These are phyloP conservation scores for Sporisorium exsertum DNA, from an alignment of 1,284 basidiomycete genomes.

Conservation along the genomic window DNA sequence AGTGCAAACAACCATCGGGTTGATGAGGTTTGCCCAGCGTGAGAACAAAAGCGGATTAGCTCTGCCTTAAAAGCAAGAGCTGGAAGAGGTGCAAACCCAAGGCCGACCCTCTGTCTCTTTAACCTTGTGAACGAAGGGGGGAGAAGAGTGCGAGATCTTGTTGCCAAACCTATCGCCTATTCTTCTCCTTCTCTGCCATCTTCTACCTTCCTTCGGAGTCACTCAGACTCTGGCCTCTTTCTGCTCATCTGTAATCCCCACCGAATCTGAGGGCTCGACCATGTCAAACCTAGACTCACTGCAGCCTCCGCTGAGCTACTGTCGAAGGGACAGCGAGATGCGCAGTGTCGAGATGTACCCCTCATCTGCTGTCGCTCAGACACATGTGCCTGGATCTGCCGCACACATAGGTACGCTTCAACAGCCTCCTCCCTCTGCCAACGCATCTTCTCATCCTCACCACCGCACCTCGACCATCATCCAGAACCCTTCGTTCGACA, in stretches of 20 bases:
- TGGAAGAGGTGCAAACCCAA: neutral
- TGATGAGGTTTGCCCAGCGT: too few relatives aligned
- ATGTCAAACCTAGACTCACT: neutral
- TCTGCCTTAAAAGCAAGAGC: neutral
- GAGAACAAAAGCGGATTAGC: too few relatives aligned
- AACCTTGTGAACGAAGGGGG: conserved; percentile 1
- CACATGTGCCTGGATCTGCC: conserved; percentile 28
- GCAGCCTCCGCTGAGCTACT: neutral
- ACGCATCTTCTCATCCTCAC: conserved; percentile 1
- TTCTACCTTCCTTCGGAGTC: neutral
- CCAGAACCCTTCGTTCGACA: conserved; percentile 24
- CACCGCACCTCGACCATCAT: conserved; percentile 12
- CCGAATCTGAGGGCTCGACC: neutral
- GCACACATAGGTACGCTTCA: conserved; percentile 18
- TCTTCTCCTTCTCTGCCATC: neutral
- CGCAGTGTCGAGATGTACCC: conserved; percentile 36
- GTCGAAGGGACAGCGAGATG: neutral
- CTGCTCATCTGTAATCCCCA: neutral
- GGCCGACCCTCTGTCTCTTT: neutral
- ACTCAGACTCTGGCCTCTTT: neutral
- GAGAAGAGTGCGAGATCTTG: neutral
- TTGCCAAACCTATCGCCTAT: neutral
- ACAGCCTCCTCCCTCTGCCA: conserved; percentile 28
- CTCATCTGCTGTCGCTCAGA: conserved; percentile 31
- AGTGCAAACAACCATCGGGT: too few relatives aligned